Conservation (phyloP, 345 rosid species). For the Eucalyptus camaldulensis region DNA sequence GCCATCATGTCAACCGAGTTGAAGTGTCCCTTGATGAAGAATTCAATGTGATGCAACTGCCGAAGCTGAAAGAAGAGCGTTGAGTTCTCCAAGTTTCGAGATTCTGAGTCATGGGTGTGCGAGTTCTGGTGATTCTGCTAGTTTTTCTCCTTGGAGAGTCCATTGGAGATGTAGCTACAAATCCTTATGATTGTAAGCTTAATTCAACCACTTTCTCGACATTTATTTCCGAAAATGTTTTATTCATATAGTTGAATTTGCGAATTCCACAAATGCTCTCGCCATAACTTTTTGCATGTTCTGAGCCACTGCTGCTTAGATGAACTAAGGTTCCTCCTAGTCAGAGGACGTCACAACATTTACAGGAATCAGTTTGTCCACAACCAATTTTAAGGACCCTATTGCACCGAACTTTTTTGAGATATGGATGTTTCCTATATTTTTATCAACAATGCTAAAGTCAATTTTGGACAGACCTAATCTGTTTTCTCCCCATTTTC, state of each 20-base stretch:
- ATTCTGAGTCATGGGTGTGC: background rate
- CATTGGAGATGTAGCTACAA: background rate
- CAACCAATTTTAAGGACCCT: background rate
- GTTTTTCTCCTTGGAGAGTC: background rate
- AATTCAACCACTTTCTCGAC: background rate
- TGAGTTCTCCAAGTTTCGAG: background rate
- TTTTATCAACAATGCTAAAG: background rate
- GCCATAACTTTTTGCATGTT: background rate
- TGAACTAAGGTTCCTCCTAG: background rate
- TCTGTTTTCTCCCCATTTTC: background rate
- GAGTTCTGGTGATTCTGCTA: background rate
- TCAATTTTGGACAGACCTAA: background rate
- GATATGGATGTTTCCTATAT: background rate
- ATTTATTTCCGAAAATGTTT: background rate
- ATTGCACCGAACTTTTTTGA: background rate
- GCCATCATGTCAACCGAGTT: background rate
- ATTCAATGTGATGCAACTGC: background rate
- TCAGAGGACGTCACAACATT: background rate
- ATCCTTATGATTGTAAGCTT: background rate
- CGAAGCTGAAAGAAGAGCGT: background rate
- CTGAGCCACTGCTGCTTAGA: background rate
- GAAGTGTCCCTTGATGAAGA: background rate
- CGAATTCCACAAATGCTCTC: background rate
- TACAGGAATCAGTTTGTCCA: background rate
- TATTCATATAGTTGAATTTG: background rate